Percentiles rank a stretch among this genome's conserved stretches.
Conservation (phyloP, 2,329 filamentous ascomycete species). For the Cytospora piceae region DNA sequence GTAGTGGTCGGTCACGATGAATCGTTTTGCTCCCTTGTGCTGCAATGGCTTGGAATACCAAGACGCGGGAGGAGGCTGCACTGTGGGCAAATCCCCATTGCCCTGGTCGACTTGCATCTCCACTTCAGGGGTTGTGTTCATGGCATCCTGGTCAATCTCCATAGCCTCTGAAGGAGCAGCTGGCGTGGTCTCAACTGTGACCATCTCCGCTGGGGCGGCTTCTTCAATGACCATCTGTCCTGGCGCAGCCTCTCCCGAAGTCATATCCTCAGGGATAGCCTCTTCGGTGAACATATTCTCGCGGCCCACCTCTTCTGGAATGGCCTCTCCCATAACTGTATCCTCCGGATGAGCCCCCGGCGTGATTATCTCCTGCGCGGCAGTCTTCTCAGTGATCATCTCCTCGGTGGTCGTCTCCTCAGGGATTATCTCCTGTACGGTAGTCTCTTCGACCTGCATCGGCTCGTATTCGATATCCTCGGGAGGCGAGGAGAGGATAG, state of each 20-base stretch:
- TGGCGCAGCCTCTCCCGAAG: not conserved
- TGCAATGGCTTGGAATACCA: not conserved
- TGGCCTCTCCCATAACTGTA: not conserved
- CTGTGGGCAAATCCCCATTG: not conserved
- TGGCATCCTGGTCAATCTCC: not conserved
- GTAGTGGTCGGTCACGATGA: not conserved
- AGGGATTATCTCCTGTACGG: not conserved
- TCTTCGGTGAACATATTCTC: too few relatives aligned
- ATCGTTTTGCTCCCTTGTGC: not conserved
- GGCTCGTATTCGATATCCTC: not conserved
- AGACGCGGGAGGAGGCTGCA: too few relatives aligned
- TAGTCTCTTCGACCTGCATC: not conserved
- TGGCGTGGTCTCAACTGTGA: not conserved
- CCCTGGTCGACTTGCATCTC: not conserved
- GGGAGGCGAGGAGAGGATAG: too few relatives aligned
- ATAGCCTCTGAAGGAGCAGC: not conserved
- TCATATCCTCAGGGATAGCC: not conserved
- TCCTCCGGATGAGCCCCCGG: not conserved
- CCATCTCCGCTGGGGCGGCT: too few relatives aligned
- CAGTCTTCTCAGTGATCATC: not conserved
- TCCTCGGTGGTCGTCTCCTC: too few relatives aligned
- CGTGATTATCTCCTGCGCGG: not conserved
- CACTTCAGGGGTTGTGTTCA: not conserved
- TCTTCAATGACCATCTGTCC: not conserved
- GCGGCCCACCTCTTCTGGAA: not conserved